phyloP scores from a whole-genome alignment of 371 early-diverging fungal genomes.

The Nematocida sp. region DNA sequence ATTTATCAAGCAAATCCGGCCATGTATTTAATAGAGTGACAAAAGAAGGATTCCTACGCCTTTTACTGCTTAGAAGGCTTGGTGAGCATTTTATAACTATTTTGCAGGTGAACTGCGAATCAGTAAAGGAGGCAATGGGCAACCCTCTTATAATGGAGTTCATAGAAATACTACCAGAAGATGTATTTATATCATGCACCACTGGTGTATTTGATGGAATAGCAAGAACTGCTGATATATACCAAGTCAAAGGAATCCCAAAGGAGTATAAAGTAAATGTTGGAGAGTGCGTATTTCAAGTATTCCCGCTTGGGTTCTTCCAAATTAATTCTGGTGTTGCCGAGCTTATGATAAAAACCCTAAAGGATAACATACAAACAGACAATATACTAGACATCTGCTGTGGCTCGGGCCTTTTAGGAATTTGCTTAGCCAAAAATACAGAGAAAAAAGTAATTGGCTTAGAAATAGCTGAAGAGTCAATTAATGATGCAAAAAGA shows the following conservation, averaged over 20 bases:
- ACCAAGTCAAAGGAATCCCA: constrained; percentile 7
- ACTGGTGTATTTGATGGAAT: constrained; percentile 32
- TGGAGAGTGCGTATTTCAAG: constrained; percentile 71
- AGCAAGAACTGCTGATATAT: background rate
- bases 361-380: constrained; percentile 12
- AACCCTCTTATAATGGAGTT: constrained; percentile 14
- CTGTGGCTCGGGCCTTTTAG: constrained; percentile 83
- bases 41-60: constrained; percentile 75
- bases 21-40: constrained; percentile 72
- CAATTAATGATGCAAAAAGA: constrained; percentile 75
- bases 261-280: constrained; percentile 6
- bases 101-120: constrained; percentile 31
- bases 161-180: constrained; percentile 2
- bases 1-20: constrained; percentile 71
- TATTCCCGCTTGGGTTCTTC: constrained; percentile 77
- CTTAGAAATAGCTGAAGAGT: constrained; percentile 75
- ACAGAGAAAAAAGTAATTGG: constrained; percentile 74
- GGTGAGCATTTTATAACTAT: constrained; percentile 61
- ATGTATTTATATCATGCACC: background rate
- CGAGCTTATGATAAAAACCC: constrained; percentile 72
- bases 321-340: constrained; percentile 77
- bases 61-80: constrained; percentile 73
- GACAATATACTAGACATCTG: constrained; percentile 73
- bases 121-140: background rate
- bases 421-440: constrained; percentile 75